Evolutionary conservation across 768 basidiomycete species (phyloP).

Genomic region (Naganishia vishniacii): DNA sequence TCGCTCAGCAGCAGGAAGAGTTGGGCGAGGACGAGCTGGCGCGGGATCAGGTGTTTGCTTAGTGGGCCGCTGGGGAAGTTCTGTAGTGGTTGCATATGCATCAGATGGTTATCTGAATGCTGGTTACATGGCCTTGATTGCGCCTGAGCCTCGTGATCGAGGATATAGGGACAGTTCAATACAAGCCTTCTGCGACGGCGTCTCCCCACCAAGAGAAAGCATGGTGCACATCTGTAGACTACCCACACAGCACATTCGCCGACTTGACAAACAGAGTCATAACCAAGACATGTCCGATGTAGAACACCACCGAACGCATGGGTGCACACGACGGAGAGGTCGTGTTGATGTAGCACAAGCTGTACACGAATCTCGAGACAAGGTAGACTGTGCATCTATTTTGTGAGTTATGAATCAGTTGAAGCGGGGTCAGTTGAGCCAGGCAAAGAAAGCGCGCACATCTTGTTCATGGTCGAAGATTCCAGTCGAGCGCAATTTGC

Average conservation of each 20-base stretch:
- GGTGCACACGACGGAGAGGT: neutral
- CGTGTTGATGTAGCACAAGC: neutral
- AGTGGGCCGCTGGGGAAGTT: neutral
- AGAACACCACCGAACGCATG: neutral
- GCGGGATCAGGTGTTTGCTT: slow-evolving; percentile 85
- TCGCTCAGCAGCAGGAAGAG: slow-evolving; percentile 56
- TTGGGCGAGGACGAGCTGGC: slow-evolving; percentile 72
- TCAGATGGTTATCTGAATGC: neutral
- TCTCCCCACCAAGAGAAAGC: too few species aligned
- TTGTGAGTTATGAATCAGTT: neutral
- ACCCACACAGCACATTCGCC: neutral
- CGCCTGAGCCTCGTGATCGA: too few species aligned
- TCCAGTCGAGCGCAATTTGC: neutral
- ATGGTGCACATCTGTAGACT: too few species aligned
- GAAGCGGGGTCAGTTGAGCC: too few species aligned
- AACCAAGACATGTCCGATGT: slow-evolving; percentile 1
- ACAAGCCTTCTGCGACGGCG: too few species aligned
- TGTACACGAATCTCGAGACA: neutral
- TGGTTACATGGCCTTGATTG: too few species aligned
- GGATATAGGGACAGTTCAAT: too few species aligned
- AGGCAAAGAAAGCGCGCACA: neutral
- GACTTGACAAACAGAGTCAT: slow-evolving; percentile 8
- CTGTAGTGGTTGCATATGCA: neutral
- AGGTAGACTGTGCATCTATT: slow-evolving; percentile 1
- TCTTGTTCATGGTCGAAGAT: neutral